phyloP scores from a whole-genome alignment of 179 eudicot genomes.

The Kewa caespitosa region DNA sequence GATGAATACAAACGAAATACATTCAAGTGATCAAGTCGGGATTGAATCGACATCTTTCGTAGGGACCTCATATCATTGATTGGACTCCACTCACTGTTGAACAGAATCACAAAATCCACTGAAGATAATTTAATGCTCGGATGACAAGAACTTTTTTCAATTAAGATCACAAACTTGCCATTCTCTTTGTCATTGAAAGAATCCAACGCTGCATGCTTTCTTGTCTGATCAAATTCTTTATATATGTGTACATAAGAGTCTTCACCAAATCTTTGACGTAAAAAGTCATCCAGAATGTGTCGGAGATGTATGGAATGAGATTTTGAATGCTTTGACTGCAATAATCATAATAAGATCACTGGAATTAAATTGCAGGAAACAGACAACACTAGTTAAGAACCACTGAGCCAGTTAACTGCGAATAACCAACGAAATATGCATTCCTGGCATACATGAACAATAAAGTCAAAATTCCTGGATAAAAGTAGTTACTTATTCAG shows the following conservation, averaged over 20 bases:
- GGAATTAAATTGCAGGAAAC: neutral
- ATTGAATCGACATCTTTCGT: slow-evolving; percentile 47
- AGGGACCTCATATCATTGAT: slow-evolving; percentile 50
- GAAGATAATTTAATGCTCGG: slow-evolving; percentile 49
- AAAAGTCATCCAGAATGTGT: slow-evolving; percentile 62
- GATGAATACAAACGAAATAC: slow-evolving; percentile 63
- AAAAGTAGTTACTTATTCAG: neutral
- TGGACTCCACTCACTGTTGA: slow-evolving; percentile 68
- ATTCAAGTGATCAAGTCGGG: slow-evolving; percentile 46
- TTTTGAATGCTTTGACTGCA: slow-evolving; percentile 25
- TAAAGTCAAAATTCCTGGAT: neutral
- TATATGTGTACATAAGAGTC: slow-evolving; percentile 53
- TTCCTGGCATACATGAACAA: neutral
- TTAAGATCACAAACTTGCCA: slow-evolving; percentile 48
- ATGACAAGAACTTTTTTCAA: slow-evolving; percentile 54
- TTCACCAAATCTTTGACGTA: slow-evolving; percentile 50
- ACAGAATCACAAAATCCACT: slow-evolving; percentile 55
- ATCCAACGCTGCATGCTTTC: slow-evolving; percentile 39
- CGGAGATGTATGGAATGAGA: slow-evolving; percentile 24
- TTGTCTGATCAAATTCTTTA: slow-evolving; percentile 25
- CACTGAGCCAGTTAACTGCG: neutral
- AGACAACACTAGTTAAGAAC: no score
- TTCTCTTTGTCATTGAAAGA: slow-evolving; percentile 42
- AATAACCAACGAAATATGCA: neutral
- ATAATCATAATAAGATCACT: neutral